Percentiles rank a stretch among this genome's conserved stretches.
phyloP scores from a whole-genome alignment of 148 eudicot species.

The Chenopodium formosanum region DNA sequence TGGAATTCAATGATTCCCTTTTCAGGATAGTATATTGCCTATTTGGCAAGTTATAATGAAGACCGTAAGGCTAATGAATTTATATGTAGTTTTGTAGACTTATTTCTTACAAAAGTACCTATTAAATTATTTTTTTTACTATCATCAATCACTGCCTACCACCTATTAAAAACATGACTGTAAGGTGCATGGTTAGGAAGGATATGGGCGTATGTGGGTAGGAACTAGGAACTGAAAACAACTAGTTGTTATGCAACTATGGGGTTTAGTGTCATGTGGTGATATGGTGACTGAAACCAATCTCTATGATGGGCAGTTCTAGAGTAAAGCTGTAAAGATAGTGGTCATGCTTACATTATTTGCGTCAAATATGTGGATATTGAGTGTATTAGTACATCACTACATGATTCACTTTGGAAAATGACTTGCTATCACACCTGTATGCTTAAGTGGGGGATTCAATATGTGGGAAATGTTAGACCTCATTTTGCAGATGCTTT shows the following conservation, averaged over 20 bases:
- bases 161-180: too few species aligned
- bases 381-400: not conserved
- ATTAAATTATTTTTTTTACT: too few species aligned
- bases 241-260: not conserved
- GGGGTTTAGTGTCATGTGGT: not conserved
- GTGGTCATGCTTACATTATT: not conserved
- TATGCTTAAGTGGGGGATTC: not conserved
- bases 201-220: not conserved
- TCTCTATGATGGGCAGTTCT: not conserved
- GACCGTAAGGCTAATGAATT: not conserved
- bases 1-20: not conserved
- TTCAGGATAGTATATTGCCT: too few species aligned
- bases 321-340: not conserved
- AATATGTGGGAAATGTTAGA: not conserved
- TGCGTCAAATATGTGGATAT: not conserved
- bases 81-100: not conserved
- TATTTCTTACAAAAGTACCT: not conserved
- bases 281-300: not conserved
- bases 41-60: too few species aligned
- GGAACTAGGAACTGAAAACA: not conserved
- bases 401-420: not conserved
- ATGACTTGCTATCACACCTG: not conserved
- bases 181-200: not conserved
- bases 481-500: not conserved
- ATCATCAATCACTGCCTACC: too few species aligned